These are phyloP conservation scores for Pyrenophora seminiperda DNA, from an alignment of 2,329 filamentous ascomycete genomes.

Conservation along the genomic window DNA sequence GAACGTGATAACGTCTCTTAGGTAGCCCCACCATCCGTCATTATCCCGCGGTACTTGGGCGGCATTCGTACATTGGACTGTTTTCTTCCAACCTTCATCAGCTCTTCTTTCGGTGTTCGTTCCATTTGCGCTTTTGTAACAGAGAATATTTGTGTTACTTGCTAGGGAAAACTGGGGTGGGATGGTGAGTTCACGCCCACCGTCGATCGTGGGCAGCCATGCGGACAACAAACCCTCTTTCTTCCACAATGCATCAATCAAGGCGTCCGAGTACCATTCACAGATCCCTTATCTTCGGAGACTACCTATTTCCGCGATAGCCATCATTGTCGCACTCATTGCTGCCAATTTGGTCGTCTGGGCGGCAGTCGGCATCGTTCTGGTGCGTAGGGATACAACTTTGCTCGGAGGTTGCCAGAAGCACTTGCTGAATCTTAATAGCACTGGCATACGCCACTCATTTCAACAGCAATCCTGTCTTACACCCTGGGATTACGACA, in stretches of 20 bases:
- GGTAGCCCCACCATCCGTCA: constrained; percentile 24
- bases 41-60: constrained; percentile 21
- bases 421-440: constrained; percentile 10
- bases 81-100: background rate
- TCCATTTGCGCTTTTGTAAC: background rate
- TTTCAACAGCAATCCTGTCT: constrained; percentile 80
- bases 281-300: constrained; percentile 61
- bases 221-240: constrained; percentile 25
- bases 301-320: constrained; percentile 62
- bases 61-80: background rate
- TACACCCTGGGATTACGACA: constrained; percentile 90
- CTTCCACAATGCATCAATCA: constrained; percentile 33
- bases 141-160: background rate
- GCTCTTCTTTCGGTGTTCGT: background rate
- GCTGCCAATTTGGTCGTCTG: constrained; percentile 63
- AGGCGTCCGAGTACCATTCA: constrained; percentile 55
- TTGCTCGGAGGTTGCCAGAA: too few relatives aligned
- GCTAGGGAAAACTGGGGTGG: background rate
- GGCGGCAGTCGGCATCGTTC: constrained; percentile 62
- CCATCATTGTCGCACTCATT: constrained; percentile 61
- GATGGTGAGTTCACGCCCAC: constrained; percentile 22
- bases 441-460: constrained; percentile 60
- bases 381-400: constrained; percentile 51
- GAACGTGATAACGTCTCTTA: constrained; percentile 16
- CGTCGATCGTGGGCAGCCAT: constrained; percentile 15